Conservation (phyloP, 2,329 filamentous ascomycete genomes). For the Tolypocladium ophioglossoides region DNA sequence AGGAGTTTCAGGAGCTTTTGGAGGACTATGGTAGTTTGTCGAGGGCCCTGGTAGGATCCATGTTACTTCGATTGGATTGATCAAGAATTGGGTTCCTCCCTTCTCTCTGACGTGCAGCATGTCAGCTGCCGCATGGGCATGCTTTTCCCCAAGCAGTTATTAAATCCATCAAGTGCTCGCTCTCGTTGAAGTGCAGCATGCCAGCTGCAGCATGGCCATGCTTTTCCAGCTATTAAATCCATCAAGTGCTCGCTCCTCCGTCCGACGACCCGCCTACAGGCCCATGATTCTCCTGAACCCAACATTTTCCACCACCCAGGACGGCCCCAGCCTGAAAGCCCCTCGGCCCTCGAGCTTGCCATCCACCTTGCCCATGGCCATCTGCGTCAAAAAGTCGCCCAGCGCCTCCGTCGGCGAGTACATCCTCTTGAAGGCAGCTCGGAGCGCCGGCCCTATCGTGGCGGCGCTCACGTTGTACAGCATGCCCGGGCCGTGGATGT, state of each 20-base stretch:
- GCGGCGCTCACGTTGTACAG: constrained; percentile 3
- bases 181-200: too few species aligned
- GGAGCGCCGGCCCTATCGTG: constrained; percentile 15
- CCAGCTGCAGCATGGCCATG: too few species aligned
- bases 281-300: constrained; percentile 24
- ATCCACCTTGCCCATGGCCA: constrained; percentile 31
- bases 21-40: background rate
- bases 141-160: too few species aligned
- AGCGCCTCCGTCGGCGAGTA: constrained; percentile 33
- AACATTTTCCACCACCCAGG: constrained; percentile 24
- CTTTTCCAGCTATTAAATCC: too few species aligned
- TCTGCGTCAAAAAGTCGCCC: constrained; percentile 31
- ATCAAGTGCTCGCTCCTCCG: too few species aligned
- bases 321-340: constrained; percentile 21
- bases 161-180: too few species aligned
- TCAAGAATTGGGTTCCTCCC: too few species aligned
- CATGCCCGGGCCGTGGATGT: constrained; percentile 22
- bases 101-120: too few species aligned
- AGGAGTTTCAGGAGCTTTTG: background rate
- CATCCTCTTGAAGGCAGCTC: constrained; percentile 8
- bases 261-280: constrained; percentile 6
- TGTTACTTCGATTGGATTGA: background rate
- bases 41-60: background rate
- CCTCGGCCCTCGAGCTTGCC: constrained; percentile 15
- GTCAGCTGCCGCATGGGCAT: too few species aligned